phyloP scores from a whole-genome alignment of 2,329 filamentous ascomycete species.

The Domatiomyces catenatus region DNA sequence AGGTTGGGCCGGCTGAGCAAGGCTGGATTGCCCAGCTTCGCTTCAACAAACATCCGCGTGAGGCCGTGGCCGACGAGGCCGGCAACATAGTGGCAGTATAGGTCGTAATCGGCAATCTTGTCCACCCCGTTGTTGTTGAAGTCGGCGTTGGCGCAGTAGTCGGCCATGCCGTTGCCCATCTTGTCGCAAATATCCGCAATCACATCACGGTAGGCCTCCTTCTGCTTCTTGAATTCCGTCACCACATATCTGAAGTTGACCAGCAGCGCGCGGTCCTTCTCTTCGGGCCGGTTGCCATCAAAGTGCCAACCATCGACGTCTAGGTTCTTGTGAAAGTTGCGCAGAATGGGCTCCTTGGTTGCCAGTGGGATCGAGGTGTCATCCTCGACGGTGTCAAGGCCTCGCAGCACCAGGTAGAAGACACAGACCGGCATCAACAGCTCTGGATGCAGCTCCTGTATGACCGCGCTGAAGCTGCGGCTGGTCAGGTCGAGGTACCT shows the following conservation, averaged over 20 bases:
- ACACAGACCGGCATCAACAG: slow-evolving; percentile 74
- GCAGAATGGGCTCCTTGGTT: slow-evolving; percentile 72
- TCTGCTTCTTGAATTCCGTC: slow-evolving; percentile 73
- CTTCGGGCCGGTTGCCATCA: slow-evolving; percentile 66
- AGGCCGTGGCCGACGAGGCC: slow-evolving; percentile 91
- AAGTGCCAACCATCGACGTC: slow-evolving; percentile 84
- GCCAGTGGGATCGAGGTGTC: slow-evolving; percentile 80
- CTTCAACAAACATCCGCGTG: slow-evolving; percentile 78
- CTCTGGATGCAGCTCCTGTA: slow-evolving; percentile 89
- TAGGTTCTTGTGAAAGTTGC: slow-evolving; percentile 65
- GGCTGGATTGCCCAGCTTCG: slow-evolving; percentile 70
- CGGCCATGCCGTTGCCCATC: slow-evolving; percentile 98
- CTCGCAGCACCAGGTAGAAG: slow-evolving; percentile 86
- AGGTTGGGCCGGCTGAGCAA: slow-evolving; percentile 64
- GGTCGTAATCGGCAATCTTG: slow-evolving; percentile 76
- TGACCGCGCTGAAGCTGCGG: slow-evolving; percentile 83
- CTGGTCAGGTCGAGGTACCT: slow-evolving; percentile 73
- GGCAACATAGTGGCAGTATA: slow-evolving; percentile 98
- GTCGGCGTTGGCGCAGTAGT: slow-evolving; percentile 75
- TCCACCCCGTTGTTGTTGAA: slow-evolving; percentile 65
- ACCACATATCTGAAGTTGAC: slow-evolving; percentile 85
- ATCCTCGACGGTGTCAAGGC: slow-evolving; percentile 95
- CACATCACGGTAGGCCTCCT: slow-evolving; percentile 67
- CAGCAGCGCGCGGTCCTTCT: slow-evolving; percentile 85
- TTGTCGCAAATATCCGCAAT: slow-evolving; percentile 83